phyloP scores from a whole-genome alignment of 306 rosid species.

The Aeschynomene evenia region DNA sequence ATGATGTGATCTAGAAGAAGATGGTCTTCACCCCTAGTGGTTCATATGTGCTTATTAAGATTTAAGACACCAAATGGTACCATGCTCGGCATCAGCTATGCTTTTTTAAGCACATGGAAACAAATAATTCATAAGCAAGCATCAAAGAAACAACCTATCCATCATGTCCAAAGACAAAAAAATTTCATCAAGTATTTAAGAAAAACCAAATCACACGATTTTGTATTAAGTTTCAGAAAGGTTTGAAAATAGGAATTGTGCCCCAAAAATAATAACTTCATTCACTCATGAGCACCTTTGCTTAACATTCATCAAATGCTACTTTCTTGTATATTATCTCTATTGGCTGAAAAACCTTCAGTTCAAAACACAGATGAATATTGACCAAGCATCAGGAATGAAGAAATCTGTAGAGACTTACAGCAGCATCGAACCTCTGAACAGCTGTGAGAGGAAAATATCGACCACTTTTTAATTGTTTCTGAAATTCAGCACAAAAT shows the following conservation, averaged over 20 bases:
- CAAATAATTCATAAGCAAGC: background rate
- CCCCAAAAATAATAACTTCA: background rate
- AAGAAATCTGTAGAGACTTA: constrained; percentile 56
- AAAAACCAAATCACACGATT: background rate
- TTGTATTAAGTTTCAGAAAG: background rate
- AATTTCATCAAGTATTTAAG: background rate
- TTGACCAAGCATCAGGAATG: background rate
- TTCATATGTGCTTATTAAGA: background rate
- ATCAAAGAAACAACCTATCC: constrained; percentile 7
- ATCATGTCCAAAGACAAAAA: constrained; percentile 8
- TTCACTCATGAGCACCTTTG: background rate
- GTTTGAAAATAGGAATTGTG: background rate
- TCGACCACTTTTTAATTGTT: constrained; percentile 65
- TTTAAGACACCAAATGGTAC: background rate
- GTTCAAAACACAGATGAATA: constrained; percentile 7
- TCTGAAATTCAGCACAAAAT: constrained; percentile 49
- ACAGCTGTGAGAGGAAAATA: constrained; percentile 88
- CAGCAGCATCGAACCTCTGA: constrained; percentile 92
- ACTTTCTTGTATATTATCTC: background rate
- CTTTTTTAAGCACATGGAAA: too few species aligned
- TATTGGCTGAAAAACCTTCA: background rate
- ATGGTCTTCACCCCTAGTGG: background rate
- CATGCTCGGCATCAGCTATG: constrained; percentile 5
- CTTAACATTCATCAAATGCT: background rate
- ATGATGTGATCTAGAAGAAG: background rate